Percentiles rank a stretch among this genome's conserved stretches.
phyloP scores from a whole-genome alignment of 805 yeast genomes.

The Nakazawaea laoshanensis region DNA sequence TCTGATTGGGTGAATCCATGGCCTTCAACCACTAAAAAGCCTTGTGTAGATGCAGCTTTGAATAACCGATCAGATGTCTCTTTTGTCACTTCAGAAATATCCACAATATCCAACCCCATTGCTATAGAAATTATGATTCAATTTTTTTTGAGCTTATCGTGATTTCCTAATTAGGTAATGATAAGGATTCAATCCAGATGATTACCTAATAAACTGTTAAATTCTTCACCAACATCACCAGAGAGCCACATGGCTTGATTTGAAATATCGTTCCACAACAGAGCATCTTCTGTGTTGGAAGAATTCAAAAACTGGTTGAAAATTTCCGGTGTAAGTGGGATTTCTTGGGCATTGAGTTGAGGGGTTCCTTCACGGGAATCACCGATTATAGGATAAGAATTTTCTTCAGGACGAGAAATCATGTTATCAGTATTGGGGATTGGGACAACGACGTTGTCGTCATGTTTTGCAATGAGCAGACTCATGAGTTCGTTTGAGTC shows the following conservation, averaged over 20 bases:
- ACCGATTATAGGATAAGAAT: neutral
- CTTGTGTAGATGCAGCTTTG: constrained; percentile 39
- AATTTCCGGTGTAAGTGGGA: constrained; percentile 9
- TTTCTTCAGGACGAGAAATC: constrained; percentile 1
- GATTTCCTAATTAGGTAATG: too few species aligned
- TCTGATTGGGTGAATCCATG: constrained; percentile 35
- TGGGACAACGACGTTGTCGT: constrained; percentile 31
- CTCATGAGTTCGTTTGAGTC: constrained; percentile 63
- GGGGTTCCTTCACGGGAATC: constrained; percentile 1
- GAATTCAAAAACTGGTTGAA: constrained; percentile 5
- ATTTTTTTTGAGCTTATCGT: too few species aligned
- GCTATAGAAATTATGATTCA: too few species aligned
- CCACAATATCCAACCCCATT: constrained; percentile 29
- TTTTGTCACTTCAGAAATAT: constrained; percentile 33
- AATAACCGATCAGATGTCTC: constrained; percentile 41
- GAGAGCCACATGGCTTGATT: constrained; percentile 69
- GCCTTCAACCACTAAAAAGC: constrained; percentile 42
- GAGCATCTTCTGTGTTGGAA: constrained; percentile 29
- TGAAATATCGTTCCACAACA: constrained; percentile 72
- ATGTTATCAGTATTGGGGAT: constrained; percentile 13
- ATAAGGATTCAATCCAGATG: too few species aligned
- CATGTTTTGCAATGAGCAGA: constrained; percentile 47
- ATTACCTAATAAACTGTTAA: constrained; percentile 11
- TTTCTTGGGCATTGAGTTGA: constrained; percentile 2
- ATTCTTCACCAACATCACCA: constrained; percentile 33